Conservation (phyloP, 2,329 filamentous ascomycete genomes). For the Cercospora sojina region DNA sequence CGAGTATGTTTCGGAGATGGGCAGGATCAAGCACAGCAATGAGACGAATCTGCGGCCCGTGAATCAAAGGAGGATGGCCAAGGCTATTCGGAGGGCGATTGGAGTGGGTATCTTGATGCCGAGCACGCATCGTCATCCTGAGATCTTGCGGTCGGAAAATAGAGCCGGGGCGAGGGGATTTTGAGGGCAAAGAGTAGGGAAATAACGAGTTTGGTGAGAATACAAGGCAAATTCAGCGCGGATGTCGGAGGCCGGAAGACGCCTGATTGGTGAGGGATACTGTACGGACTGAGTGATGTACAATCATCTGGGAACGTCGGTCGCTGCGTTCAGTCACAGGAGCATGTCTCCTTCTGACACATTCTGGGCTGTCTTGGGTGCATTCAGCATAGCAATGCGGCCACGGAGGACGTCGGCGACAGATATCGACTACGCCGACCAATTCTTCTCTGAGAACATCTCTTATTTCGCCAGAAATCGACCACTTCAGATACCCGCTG, state of each 20-base stretch:
- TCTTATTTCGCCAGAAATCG: not conserved
- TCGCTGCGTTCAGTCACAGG: not conserved
- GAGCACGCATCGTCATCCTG: constrained; percentile 84
- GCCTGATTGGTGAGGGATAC: no score
- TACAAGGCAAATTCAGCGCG: not conserved
- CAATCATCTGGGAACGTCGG: not conserved
- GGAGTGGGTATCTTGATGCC: constrained; percentile 84
- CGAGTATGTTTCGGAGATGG: constrained; percentile 81
- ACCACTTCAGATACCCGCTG: no score
- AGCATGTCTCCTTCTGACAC: not conserved
- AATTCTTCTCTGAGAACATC: not conserved
- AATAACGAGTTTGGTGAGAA: not conserved
- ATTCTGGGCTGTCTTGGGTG: not conserved
- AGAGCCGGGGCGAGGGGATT: not conserved
- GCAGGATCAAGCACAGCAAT: constrained; percentile 74
- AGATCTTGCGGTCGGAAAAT: constrained; percentile 56
- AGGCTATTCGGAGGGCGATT: constrained; percentile 84
- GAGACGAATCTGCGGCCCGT: constrained; percentile 78
- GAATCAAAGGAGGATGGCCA: constrained; percentile 91
- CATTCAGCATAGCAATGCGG: not conserved
- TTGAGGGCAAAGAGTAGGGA: not conserved
- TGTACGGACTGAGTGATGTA: not conserved
- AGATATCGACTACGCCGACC: not conserved
- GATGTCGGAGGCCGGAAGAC: not conserved
- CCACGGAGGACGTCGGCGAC: not conserved